Evolutionary conservation across 345 rosid species (phyloP).

Genomic region (Punica granatum): DNA sequence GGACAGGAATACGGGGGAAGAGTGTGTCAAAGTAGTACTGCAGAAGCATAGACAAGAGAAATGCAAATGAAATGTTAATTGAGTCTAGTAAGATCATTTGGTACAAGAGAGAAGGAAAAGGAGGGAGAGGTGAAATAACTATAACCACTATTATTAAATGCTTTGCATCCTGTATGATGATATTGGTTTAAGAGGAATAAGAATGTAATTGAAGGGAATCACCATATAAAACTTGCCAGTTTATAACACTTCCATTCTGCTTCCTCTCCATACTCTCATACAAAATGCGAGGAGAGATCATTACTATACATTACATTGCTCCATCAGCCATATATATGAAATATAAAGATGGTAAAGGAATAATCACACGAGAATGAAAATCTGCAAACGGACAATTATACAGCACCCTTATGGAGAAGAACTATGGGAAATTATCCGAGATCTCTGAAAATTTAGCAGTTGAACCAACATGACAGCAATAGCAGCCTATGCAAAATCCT

Average conservation of each 20-base stretch:
- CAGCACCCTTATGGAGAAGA: no score
- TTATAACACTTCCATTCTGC: background rate
- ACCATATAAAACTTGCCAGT: background rate
- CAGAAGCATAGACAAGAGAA: conserved; percentile 12
- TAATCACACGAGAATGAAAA: background rate
- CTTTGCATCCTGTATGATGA: background rate
- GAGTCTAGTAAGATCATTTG: background rate
- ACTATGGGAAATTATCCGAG: background rate
- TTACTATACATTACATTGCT: background rate
- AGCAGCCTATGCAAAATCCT: background rate
- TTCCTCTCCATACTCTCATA: background rate
- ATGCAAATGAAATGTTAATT: background rate
- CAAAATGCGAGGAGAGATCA: background rate
- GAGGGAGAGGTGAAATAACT: conserved; percentile 1
- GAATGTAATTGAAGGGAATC: background rate
- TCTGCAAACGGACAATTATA: background rate
- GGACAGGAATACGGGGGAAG: conserved; percentile 95
- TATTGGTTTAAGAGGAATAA: background rate
- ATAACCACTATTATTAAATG: background rate
- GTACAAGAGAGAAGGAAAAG: background rate
- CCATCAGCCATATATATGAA: background rate
- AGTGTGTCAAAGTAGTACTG: conserved; percentile 98
- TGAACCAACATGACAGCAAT: background rate
- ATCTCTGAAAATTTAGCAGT: background rate
- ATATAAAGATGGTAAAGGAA: background rate